Conservation (phyloP, 345 rosid species). For the Bruguiera parviflora region DNA sequence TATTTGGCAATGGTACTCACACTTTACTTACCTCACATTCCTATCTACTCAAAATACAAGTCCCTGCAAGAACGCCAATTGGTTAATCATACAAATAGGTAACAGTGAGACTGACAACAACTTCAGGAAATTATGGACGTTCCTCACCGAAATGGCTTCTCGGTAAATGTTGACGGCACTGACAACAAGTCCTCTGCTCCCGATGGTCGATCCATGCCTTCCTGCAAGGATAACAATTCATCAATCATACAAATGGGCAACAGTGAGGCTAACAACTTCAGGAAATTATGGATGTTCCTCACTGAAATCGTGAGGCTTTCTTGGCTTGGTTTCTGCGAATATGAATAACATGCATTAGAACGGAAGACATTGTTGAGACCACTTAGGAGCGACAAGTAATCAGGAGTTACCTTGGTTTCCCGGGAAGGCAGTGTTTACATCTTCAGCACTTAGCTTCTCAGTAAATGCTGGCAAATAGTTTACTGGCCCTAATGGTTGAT, state of each 20-base stretch:
- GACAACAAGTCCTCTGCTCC: no score
- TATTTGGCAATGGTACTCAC: not conserved
- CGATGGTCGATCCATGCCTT: constrained; percentile 33
- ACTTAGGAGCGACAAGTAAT: no score
- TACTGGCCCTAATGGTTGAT: constrained; percentile 40
- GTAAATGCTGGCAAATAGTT: constrained; percentile 52
- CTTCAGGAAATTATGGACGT: constrained; percentile 5
- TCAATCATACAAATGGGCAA: not conserved
- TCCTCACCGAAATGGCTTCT: constrained; percentile 53
- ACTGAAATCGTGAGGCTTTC: constrained; percentile 64
- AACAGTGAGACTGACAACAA: not conserved
- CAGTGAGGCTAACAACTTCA: not conserved
- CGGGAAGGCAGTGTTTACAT: constrained; percentile 68
- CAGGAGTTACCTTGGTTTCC: constrained; percentile 44
- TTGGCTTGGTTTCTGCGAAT: constrained; percentile 46
- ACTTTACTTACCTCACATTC: not conserved
- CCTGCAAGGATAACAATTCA: constrained; percentile 35
- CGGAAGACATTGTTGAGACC: not conserved
- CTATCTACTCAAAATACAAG: constrained; percentile 34
- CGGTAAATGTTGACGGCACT: constrained; percentile 50
- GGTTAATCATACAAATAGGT: not conserved
- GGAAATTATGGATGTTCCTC: constrained; percentile 18
- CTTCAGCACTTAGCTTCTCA: constrained; percentile 56
- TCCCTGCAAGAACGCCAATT: constrained; percentile 33
- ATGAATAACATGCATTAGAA: not conserved